These are phyloP conservation scores for Aspergillus pseudoterreus DNA, from an alignment of 2,329 filamentous ascomycete genomes.

Conservation along the genomic window DNA sequence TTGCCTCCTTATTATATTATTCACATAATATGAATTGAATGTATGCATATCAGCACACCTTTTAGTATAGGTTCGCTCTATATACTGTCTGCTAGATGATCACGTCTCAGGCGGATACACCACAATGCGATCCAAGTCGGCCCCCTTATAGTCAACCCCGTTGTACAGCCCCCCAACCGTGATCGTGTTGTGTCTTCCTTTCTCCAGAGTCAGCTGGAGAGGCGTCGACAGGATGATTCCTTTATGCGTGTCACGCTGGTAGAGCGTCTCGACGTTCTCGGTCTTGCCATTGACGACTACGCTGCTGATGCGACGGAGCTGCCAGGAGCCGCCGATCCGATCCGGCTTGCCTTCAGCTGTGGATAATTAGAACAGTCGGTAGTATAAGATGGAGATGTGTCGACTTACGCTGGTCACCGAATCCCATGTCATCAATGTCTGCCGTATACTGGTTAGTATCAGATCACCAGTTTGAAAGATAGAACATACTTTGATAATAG, in stretches of 20 bases:
- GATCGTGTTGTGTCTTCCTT: conserved; percentile 52
- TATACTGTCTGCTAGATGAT: too few relatives aligned
- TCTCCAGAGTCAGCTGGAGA: conserved; percentile 50
- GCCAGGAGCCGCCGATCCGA: conserved; percentile 58
- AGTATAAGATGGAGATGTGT: too few relatives aligned
- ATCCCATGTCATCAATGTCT: conserved; percentile 23
- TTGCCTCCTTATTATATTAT: too few relatives aligned
- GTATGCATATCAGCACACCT: too few relatives aligned
- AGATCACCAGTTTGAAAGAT: fast-evolving
- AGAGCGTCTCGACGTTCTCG: conserved; percentile 49
- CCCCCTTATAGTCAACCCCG: conserved; percentile 54
- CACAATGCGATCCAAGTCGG: conserved; percentile 57
- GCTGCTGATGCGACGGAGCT: conserved; percentile 57
- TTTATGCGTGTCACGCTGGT: conserved; percentile 57
- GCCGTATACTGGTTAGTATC: neutral
- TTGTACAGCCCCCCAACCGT: conserved; percentile 57
- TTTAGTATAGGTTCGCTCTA: too few relatives aligned
- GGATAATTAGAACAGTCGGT: neutral
- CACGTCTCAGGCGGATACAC: conserved; percentile 55
- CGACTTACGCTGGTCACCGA: conserved; percentile 22
- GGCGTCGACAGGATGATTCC: conserved; percentile 58
- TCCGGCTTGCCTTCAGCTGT: conserved; percentile 53
- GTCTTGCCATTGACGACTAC: conserved; percentile 56
- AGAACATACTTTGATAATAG: conserved; percentile 48
- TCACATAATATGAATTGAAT: too few relatives aligned